Conservation (phyloP, 2,329 filamentous ascomycete species). For the Plectosphaerella cucumerina region DNA sequence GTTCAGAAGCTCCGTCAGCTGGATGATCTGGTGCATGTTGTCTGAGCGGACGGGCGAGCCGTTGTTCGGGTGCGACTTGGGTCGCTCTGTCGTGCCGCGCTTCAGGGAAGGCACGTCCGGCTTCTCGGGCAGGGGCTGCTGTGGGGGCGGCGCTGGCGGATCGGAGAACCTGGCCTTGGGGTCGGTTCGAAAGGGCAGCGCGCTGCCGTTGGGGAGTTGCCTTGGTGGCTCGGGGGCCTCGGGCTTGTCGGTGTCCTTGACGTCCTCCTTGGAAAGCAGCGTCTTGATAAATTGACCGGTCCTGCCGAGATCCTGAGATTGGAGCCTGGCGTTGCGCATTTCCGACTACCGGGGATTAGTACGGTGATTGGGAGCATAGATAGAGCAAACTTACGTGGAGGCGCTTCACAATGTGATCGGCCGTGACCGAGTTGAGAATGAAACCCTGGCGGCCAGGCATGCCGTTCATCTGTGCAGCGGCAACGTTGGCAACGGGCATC, state of each 20-base stretch:
- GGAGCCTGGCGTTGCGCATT: constrained; percentile 83
- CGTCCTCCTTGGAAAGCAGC: constrained; percentile 67
- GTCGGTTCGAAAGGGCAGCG: constrained; percentile 61
- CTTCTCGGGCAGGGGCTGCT: constrained; percentile 90
- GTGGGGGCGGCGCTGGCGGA: constrained; percentile 87
- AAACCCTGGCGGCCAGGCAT: constrained; percentile 75
- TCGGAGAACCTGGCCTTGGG: constrained; percentile 84
- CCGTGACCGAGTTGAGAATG: constrained; percentile 84
- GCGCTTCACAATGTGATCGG: constrained; percentile 90
- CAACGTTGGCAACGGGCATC: constrained; percentile 46
- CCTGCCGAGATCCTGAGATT: constrained; percentile 78
- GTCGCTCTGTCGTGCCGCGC: constrained; percentile 70
- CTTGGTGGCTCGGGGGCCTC: constrained; percentile 45
- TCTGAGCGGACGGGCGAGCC: constrained; percentile 57
- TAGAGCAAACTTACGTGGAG: constrained; percentile 59
- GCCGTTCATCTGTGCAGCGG: constrained; percentile 47
- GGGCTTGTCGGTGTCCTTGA: constrained; percentile 54
- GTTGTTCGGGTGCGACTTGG: constrained; percentile 51
- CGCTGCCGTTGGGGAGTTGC: constrained; percentile 45
- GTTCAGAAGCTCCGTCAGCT: constrained; percentile 79
- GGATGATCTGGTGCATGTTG: constrained; percentile 69
- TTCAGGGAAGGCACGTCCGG: constrained; percentile 76
- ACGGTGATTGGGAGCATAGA: not conserved
- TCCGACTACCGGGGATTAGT: constrained; percentile 59
- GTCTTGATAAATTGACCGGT: constrained; percentile 78